These are phyloP conservation scores for Wickerhamomyces strasburgensis DNA, from an alignment of 805 yeast genomes.

Conservation along the genomic window DNA sequence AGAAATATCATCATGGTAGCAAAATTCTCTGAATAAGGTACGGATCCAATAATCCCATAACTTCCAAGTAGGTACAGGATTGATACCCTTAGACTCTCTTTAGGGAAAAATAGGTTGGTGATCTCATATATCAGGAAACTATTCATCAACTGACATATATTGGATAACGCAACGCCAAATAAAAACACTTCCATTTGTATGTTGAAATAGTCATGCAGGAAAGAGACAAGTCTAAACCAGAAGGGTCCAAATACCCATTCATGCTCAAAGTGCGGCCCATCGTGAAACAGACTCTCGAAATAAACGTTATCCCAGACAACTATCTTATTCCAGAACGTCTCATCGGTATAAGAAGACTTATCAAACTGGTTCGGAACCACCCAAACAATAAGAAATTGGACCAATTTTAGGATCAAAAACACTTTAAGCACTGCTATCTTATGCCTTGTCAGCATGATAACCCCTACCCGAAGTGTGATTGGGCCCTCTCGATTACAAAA, in stretches of 20 bases:
- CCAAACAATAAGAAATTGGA: not conserved
- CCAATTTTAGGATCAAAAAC: not conserved
- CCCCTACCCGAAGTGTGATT: no score
- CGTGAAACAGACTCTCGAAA: slow-evolving; percentile 52
- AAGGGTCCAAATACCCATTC: slow-evolving; percentile 83
- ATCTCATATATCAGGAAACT: slow-evolving; percentile 44
- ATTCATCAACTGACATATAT: slow-evolving; percentile 46
- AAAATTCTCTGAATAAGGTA: slow-evolving; percentile 72
- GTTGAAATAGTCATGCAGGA: not conserved
- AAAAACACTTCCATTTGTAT: slow-evolving; percentile 14
- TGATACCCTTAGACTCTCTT: slow-evolving; percentile 33
- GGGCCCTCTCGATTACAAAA: no score
- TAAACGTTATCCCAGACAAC: slow-evolving; percentile 86
- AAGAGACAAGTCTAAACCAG: slow-evolving; percentile 50
- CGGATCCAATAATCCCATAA: slow-evolving; percentile 80
- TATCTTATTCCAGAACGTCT: slow-evolving; percentile 35
- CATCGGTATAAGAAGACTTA: not conserved
- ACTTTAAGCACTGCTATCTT: not conserved
- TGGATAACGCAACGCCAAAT: slow-evolving; percentile 49
- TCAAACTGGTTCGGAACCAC: not conserved
- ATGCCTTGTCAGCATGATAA: not conserved
- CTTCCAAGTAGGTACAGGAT: slow-evolving; percentile 47
- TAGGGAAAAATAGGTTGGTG: slow-evolving; percentile 34
- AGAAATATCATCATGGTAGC: slow-evolving; percentile 56
- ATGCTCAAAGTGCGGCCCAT: slow-evolving; percentile 64